These are phyloP conservation scores for Plantago coronopus DNA, from an alignment of 305 asterid species.

Conservation along the genomic window DNA sequence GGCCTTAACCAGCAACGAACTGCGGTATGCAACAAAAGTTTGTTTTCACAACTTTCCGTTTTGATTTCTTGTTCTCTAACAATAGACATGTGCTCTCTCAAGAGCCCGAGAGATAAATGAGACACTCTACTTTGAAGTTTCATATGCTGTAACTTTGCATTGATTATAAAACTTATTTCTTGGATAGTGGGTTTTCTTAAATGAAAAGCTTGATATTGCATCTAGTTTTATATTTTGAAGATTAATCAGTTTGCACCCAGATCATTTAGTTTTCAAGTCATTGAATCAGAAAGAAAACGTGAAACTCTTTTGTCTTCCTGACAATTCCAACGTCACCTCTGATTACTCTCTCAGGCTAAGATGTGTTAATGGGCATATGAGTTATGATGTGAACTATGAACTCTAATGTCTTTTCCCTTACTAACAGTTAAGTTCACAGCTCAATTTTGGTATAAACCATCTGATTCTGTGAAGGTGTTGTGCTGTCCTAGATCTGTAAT, in stretches of 20 bases:
- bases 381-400: neutral
- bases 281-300: neutral
- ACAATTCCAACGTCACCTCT: neutral
- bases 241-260: neutral
- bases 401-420: conserved; percentile 7
- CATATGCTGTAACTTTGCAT: too few relatives aligned
- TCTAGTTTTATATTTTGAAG: conserved; percentile 8
- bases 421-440: conserved; percentile 18
- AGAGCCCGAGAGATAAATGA: conserved; percentile 1
- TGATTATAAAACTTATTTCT: too few relatives aligned
- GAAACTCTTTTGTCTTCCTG: neutral
- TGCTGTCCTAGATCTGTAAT: conserved; percentile 70
- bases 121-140: neutral
- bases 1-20: conserved; percentile 96
- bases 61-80: neutral
- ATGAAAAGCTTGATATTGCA: conserved; percentile 12
- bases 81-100: neutral
- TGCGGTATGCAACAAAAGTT: conserved; percentile 55
- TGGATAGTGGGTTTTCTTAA: neutral
- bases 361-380: neutral
- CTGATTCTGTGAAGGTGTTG: conserved; percentile 26
- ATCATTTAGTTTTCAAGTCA: too few relatives aligned
- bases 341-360: neutral
- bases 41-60: neutral
- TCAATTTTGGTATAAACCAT: conserved; percentile 17